Base-by-base conservation (phyloP, 345 rosid genomes). In the Populus pruinosa region DNA sequence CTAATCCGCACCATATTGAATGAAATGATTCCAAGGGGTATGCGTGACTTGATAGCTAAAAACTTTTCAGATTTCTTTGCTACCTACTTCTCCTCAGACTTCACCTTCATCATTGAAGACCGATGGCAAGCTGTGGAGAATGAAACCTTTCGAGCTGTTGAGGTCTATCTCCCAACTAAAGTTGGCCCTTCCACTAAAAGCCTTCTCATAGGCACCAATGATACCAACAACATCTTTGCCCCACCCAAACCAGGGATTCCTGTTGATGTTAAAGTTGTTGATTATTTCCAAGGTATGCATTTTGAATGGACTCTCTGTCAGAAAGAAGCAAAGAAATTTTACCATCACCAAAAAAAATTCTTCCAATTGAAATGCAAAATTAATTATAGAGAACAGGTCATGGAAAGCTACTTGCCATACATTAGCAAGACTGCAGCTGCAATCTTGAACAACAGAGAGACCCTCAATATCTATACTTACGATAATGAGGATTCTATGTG, bases 91-190 rank as follows among this genome's bases (percentile, higher is more conserved):
- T 50, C 73, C 36, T 76, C 82, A 0, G 76, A 79, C 25, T 86
- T 81, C 74, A 83, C 82, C 27, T 83, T 81, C 71, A 35, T 86
- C 1, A 77, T 86, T 8, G 86, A 86, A 71, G 85, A 86, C n/a
- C 83, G 83, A 13, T 86, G 86, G 86, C 78, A 86, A 68, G 88
- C 88, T 21, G 83, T 81, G 20, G 36, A 29, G 18, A 86, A 82
- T 66, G 85, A 86, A 70, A 83, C 84, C 17, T 86, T 81, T 17
- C 81, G 86, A 2, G 86, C 86, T 0, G 73, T 71, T 2, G 84
- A 79, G 71, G 78, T 81, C 47, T 86, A 86, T 61, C 69, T 83
- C 21, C 88, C 86, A 2, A 83, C 86, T 2, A 67, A 36, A 44
- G 59, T 81, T 5, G 84, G 83, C 5, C 47, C 69, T 39, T 43